A percentile compares a stretch with the other conserved stretches of the same genome.
Evolutionary conservation across 805 yeast genomes (phyloP).

Genomic region (Torulaspora maleeae): DNA sequence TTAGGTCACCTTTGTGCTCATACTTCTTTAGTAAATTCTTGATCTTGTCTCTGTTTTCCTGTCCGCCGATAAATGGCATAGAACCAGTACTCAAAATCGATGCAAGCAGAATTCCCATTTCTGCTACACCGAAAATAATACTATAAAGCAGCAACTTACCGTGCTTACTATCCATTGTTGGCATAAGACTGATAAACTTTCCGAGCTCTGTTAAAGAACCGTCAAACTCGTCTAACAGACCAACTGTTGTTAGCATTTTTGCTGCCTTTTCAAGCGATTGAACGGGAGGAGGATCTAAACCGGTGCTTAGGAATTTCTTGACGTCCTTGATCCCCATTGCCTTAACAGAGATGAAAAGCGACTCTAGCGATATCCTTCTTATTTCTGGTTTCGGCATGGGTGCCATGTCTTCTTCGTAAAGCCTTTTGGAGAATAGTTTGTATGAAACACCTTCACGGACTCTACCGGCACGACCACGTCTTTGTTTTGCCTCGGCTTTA

Average conservation of each 20-base stretch:
- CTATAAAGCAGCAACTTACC: slow-evolving; percentile 80
- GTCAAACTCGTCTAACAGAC: slow-evolving; percentile 54
- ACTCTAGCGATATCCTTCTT: slow-evolving; percentile 75
- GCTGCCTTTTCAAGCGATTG: slow-evolving; percentile 39
- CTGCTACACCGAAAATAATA: slow-evolving; percentile 77
- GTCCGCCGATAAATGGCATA: slow-evolving; percentile 58
- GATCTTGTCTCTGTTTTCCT: slow-evolving; percentile 60
- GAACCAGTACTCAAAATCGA: slow-evolving; percentile 67
- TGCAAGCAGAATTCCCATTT: slow-evolving; percentile 73
- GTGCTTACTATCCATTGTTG: slow-evolving; percentile 74
- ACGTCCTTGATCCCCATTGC: slow-evolving; percentile 83
- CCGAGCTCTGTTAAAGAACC: slow-evolving; percentile 69
- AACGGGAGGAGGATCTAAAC: slow-evolving; percentile 74
- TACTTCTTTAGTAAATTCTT: slow-evolving; percentile 40
- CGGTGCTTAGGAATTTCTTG: slow-evolving; percentile 59
- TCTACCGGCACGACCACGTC: slow-evolving; percentile 99
- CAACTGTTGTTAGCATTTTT: slow-evolving; percentile 56
- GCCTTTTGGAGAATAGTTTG: slow-evolving; percentile 65
- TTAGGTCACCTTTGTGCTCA: slow-evolving; percentile 59
- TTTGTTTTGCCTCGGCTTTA: slow-evolving; percentile 79
- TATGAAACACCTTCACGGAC: slow-evolving; percentile 77
- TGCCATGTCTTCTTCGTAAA: slow-evolving; percentile 54
- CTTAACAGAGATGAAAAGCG: slow-evolving; percentile 75
- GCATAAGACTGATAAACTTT: slow-evolving; percentile 69
- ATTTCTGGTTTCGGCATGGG: slow-evolving; percentile 86